phyloP scores from a whole-genome alignment of 2,329 filamentous ascomycete species.

The Ceratocystis cacaofunesta region DNA sequence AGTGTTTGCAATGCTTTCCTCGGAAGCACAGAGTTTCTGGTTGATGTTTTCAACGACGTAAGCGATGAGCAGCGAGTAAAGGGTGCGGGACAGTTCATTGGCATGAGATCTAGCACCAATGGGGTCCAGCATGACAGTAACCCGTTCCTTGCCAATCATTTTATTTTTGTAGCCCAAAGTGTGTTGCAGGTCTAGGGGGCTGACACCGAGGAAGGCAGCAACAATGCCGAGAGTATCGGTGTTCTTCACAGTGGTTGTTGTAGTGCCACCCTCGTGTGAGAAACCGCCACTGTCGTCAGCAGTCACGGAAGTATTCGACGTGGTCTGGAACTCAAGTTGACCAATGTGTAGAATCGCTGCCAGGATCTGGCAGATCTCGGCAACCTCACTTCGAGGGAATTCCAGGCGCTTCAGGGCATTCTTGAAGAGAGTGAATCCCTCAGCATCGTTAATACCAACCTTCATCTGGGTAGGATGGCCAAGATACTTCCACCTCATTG shows the following conservation, averaged over 20 bases:
- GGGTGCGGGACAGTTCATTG: slow-evolving; percentile 79
- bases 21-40: slow-evolving; percentile 69
- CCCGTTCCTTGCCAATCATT: slow-evolving; percentile 86
- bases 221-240: slow-evolving; percentile 76
- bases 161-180: slow-evolving; percentile 93
- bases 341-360: slow-evolving; percentile 94
- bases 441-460: slow-evolving; percentile 87
- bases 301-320: slow-evolving; percentile 60
- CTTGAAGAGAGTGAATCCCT: slow-evolving; percentile 96
- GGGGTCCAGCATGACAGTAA: slow-evolving; percentile 96
- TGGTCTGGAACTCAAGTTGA: slow-evolving; percentile 82
- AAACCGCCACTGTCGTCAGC: slow-evolving; percentile 92
- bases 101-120: slow-evolving; percentile 80
- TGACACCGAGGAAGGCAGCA: slow-evolving; percentile 86
- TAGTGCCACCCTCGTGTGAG: slow-evolving; percentile 84
- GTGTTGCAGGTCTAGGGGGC: slow-evolving; percentile 64
- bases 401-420: slow-evolving; percentile 86
- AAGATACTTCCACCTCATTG: slow-evolving; percentile 87
- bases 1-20: slow-evolving; percentile 83
- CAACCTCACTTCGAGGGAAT: slow-evolving; percentile 84
- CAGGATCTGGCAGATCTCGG: slow-evolving; percentile 89
- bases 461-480: slow-evolving; percentile 94
- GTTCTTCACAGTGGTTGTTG: slow-evolving; percentile 77
- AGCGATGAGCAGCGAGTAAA: slow-evolving; percentile 87
- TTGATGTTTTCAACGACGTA: slow-evolving; percentile 91